Conservation (phyloP, 345 rosid genomes). For the Eucalyptus sp. region DNA sequence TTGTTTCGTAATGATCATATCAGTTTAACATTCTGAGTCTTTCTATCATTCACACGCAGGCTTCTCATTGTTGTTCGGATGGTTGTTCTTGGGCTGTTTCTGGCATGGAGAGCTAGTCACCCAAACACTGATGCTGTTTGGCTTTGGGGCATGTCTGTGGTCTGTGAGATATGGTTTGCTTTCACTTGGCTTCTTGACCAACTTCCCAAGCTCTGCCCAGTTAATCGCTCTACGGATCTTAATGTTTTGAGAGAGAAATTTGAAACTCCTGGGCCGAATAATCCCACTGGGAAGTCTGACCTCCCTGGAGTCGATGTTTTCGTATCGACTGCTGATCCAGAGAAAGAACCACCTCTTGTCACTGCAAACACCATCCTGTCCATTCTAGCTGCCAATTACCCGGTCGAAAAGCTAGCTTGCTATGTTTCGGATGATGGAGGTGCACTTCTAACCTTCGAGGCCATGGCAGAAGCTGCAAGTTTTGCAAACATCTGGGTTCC, state of each 20-base stretch:
- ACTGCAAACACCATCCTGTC: slow-evolving; percentile 95
- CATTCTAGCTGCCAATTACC: slow-evolving; percentile 89
- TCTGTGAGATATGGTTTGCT: slow-evolving; percentile 95
- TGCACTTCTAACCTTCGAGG: slow-evolving; percentile 93
- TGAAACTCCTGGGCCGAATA: slow-evolving; percentile 59
- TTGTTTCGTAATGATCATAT: neutral
- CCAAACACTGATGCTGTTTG: slow-evolving; percentile 69
- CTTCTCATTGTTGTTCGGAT: slow-evolving; percentile 69
- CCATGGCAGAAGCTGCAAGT: slow-evolving; percentile 99
- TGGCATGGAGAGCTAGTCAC: slow-evolving; percentile 66
- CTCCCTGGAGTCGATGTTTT: slow-evolving; percentile 91
- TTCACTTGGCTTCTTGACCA: slow-evolving; percentile 98
- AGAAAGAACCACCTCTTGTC: slow-evolving; percentile 98
- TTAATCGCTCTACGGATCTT: slow-evolving; percentile 88
- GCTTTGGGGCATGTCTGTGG: slow-evolving; percentile 99
- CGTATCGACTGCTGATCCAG: slow-evolving; percentile 98
- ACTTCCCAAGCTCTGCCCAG: slow-evolving; percentile 85
- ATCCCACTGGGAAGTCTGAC: slow-evolving; percentile 90
- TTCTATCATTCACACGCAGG: slow-evolving; percentile 23
- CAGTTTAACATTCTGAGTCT: neutral
- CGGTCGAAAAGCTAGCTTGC: slow-evolving; percentile 94
- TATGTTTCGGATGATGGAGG: slow-evolving; percentile 99
- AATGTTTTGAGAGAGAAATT: slow-evolving; percentile 88
- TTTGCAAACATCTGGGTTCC: slow-evolving; percentile 95
- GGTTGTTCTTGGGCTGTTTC: slow-evolving; percentile 62